A percentile compares a stretch with the other conserved stretches of the same genome.
Conservation (phyloP, 2,329 filamentous ascomycete genomes). For the Aspergillus brunneoviolaceus region DNA sequence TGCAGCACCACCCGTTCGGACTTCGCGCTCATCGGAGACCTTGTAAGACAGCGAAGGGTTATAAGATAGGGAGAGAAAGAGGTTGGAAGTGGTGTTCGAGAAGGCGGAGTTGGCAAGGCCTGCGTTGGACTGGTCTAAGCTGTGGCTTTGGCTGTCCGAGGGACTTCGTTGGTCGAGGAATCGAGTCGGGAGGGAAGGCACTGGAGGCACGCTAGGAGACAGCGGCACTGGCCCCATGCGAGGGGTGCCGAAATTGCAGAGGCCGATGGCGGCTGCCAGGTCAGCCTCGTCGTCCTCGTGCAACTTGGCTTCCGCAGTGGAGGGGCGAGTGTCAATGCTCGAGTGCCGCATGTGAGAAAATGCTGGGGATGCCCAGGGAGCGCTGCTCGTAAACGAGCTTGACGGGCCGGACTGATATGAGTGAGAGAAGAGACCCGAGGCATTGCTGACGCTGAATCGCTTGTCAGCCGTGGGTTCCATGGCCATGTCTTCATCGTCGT, state of each 20-base stretch:
- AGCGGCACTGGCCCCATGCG: conserved; percentile 63
- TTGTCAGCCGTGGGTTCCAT: conserved; percentile 56
- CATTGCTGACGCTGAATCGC: conserved; percentile 53
- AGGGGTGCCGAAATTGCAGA: conserved; percentile 84
- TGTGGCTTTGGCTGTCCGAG: conserved; percentile 61
- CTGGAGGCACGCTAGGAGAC: conserved; percentile 74
- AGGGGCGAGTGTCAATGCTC: conserved; percentile 73
- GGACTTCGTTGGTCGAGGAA: conserved; percentile 65
- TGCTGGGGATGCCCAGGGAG: conserved; percentile 49
- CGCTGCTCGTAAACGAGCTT: conserved; percentile 56
- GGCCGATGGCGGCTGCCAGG: conserved; percentile 82
- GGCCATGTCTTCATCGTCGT: conserved; percentile 39
- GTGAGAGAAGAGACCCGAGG: conserved; percentile 59
- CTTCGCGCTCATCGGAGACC: conserved; percentile 56
- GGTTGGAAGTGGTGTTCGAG: conserved; percentile 38
- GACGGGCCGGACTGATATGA: conserved; percentile 75
- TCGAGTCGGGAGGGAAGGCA: conserved; percentile 79
- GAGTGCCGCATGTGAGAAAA: conserved; percentile 65
- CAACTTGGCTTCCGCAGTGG: conserved; percentile 73
- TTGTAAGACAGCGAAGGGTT: conserved; percentile 49
- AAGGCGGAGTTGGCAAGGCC: conserved; percentile 31
- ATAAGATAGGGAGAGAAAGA: conserved; percentile 44
- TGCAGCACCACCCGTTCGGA: conserved; percentile 67
- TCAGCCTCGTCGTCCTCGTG: conserved; percentile 82
- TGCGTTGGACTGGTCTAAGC: conserved; percentile 48